Percentiles rank a stretch among this genome's conserved stretches.
These are phyloP conservation scores for Populus pruinosa DNA, from an alignment of 345 rosid species.

Conservation along the genomic window DNA sequence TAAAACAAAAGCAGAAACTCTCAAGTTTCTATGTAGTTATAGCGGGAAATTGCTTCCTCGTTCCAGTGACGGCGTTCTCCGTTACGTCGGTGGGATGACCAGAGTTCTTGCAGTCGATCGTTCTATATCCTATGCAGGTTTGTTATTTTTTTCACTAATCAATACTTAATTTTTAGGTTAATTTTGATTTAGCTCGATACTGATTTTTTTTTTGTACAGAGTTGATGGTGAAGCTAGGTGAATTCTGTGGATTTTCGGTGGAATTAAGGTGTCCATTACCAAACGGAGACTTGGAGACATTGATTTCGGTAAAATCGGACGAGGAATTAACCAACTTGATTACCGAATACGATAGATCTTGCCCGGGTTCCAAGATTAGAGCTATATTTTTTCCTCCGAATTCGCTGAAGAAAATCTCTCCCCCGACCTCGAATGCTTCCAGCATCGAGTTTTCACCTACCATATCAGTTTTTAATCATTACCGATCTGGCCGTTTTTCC, in stretches of 20 bases:
- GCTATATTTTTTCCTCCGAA: constrained; percentile 24
- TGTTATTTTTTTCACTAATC: neutral
- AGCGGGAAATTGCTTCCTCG: constrained; percentile 75
- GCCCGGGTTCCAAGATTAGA: constrained; percentile 26
- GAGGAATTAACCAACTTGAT: constrained; percentile 60
- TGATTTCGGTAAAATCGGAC: constrained; percentile 69
- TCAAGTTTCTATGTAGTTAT: constrained; percentile 87
- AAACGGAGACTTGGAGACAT: constrained; percentile 72
- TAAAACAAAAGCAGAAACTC: neutral
- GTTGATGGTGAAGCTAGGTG: constrained; percentile 55
- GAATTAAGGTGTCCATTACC: constrained; percentile 69
- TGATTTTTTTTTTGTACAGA: constrained; percentile 17
- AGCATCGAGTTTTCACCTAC: constrained; percentile 36
- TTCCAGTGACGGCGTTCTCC: constrained; percentile 62
- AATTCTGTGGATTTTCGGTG: constrained; percentile 56
- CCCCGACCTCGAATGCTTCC: constrained; percentile 34
- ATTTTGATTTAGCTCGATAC: neutral
- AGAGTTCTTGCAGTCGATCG: constrained; percentile 74
- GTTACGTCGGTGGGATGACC: constrained; percentile 81
- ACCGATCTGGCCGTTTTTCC: constrained; percentile 14
- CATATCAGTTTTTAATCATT: constrained; percentile 15
- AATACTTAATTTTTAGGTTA: neutral
- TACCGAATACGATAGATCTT: constrained; percentile 13
- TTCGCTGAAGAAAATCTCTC: constrained; percentile 46
- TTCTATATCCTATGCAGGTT: constrained; percentile 62